Conservation (phyloP, 306 rosid species). For the Trichosanthes truncata region DNA sequence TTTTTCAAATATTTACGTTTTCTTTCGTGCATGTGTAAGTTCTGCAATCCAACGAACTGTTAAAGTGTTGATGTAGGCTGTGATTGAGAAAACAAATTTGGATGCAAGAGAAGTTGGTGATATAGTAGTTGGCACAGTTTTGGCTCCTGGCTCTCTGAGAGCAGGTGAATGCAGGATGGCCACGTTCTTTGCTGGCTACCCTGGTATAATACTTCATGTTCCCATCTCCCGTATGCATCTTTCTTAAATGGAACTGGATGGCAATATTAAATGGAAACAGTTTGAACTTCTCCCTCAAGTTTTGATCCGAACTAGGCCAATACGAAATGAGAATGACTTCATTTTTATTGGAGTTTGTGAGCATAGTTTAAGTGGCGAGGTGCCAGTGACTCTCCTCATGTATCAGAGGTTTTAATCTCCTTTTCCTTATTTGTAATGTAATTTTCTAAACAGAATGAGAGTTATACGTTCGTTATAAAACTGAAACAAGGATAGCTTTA, state of each 20-base stretch:
- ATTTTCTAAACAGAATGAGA: no score
- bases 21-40: not conserved
- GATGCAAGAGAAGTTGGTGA: slow-evolving; percentile 77
- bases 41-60: not conserved
- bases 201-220: slow-evolving; percentile 32
- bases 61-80: slow-evolving; percentile 32
- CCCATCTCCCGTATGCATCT: not conserved
- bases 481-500: not conserved
- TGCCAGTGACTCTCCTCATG: no score
- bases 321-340: not conserved
- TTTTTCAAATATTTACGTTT: not conserved
- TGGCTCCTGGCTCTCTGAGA: slow-evolving; percentile 72
- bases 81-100: slow-evolving; percentile 64
- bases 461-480: not conserved
- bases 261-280: not conserved
- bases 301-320: no score
- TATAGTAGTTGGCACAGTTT: slow-evolving; percentile 77
- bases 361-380: not conserved
- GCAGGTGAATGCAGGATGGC: slow-evolving; percentile 88
- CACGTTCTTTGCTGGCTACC: slow-evolving; percentile 72
- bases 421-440: no score
- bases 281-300: not conserved
- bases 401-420: no score
- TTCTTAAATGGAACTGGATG: not conserved
- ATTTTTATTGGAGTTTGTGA: not conserved